Base-by-base conservation (phyloP, 164 flowering plant species). In the Hamamelis virginiana region DNA sequence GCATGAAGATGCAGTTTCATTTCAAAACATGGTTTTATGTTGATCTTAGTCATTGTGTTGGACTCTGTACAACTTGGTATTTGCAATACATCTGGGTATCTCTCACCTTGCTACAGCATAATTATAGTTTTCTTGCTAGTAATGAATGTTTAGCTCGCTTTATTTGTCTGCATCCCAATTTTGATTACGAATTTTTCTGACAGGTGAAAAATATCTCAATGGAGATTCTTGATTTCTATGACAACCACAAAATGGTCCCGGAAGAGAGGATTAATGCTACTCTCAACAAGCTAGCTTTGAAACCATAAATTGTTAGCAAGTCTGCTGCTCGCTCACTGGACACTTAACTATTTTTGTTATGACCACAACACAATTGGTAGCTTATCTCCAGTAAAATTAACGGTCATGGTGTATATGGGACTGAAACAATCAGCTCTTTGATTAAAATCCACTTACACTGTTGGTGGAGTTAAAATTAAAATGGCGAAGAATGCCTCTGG, bases 141-240 rank as follows among this genome's bases (percentile, higher is more conserved):
- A 65, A 41, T 25, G n/a, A 28, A 23, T 6, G 19, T 65, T 50
- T 53, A 6, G 41, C 2, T 2, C 6, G 41, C 41, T 33, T 33
- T 33, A 33, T 33, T 6, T 33, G 6, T 33, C 6, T 6, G 1
- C 53, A 45, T 4, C 19, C 47, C 33, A 22, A 22, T 50, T 15
- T 19, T 60, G 46, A 69, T 5, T 41, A 28, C 43, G 59, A 48
- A 50, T 66, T 16, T 33, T 23, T 56, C 19, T 78, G 67, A 45
- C 85, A 95, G 99, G 91, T 95, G 59, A 92, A 95, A 71, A 95
- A 92, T 69, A 91, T 95, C 56, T 88, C 99, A 0, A 88, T 91
- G 89, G 97, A 95, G 83, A 92, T 95, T 67, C 62, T 95, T 61
- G 99, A 95, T 78, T 92, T 89, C 76, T 92, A 92, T 64, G 97